Conservation (phyloP, 2,329 filamentous ascomycete genomes). For the Sporothrix pseudoabietina region DNA sequence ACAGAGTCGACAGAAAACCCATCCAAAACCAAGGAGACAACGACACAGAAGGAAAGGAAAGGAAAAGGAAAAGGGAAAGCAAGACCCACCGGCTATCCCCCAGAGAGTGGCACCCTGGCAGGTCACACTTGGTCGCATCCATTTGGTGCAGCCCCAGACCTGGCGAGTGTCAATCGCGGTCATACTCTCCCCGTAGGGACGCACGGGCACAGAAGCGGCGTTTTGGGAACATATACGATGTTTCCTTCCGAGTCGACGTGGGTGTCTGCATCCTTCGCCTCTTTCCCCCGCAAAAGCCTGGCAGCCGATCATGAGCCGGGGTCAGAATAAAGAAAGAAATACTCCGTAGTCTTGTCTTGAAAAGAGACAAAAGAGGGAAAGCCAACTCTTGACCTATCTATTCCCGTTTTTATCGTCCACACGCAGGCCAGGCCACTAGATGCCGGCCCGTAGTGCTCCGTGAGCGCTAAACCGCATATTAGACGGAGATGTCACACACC, state of each 20-base stretch:
- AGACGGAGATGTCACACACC: neutral
- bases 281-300: slow-evolving; percentile 18
- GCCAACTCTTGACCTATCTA: neutral
- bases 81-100: neutral
- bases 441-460: slow-evolving; percentile 22
- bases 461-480: neutral
- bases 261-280: neutral
- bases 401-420: neutral
- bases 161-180: neutral
- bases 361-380: neutral
- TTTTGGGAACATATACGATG: neutral
- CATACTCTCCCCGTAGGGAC: slow-evolving; percentile 8
- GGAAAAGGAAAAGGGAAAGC: neutral
- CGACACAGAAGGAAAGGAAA: neutral
- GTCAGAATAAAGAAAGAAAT: neutral
- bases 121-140: slow-evolving; percentile 14
- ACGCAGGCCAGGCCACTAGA: neutral
- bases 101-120: slow-evolving; percentile 7
- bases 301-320: slow-evolving; percentile 1
- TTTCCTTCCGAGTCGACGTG: neutral
- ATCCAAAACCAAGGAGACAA: neutral
- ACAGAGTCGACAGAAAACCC: neutral
- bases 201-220: neutral
- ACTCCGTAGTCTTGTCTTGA: neutral
- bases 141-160: neutral